Percentiles rank a stretch among this genome's conserved stretches.
These are phyloP conservation scores for Fomitopsis palustris DNA, from an alignment of 1,284 basidiomycete genomes.

Conservation along the genomic window DNA sequence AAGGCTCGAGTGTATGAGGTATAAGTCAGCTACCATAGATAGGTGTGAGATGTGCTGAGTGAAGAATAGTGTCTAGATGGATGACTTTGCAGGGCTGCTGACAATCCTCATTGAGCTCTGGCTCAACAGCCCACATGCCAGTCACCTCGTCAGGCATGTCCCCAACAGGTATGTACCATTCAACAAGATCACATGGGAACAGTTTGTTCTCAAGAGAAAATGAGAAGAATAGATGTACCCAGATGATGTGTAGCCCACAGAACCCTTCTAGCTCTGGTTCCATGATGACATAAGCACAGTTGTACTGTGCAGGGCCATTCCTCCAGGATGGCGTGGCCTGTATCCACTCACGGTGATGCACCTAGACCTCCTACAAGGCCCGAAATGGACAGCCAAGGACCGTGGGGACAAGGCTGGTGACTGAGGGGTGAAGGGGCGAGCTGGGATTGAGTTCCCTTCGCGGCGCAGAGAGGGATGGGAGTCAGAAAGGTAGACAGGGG, in stretches of 20 bases:
- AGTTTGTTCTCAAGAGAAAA: neutral
- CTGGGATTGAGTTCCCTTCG: too few relatives aligned
- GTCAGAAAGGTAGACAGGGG: too few relatives aligned
- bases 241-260: neutral
- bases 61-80: slow-evolving; percentile 12
- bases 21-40: slow-evolving; percentile 7
- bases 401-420: too few relatives aligned
- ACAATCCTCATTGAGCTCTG: slow-evolving; percentile 5
- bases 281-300: slow-evolving; percentile 9
- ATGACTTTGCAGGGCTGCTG: neutral
- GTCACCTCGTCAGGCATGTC: slow-evolving; percentile 13
- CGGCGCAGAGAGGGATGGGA: too few relatives aligned
- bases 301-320: neutral
- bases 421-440: too few relatives aligned
- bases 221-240: slow-evolving; percentile 5
- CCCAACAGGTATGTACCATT: slow-evolving; percentile 12
- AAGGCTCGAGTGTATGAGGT: neutral
- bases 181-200: slow-evolving; percentile 18
- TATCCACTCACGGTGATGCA: slow-evolving; percentile 20
- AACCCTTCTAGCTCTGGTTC: neutral
- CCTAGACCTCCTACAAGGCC: too few relatives aligned
- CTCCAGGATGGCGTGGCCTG: slow-evolving; percentile 15
- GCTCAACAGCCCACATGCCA: slow-evolving; percentile 20
- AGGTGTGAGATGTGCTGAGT: slow-evolving; percentile 14
- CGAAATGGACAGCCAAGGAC: too few relatives aligned